Conservation (phyloP, 805 yeast species). For the Danielia oregonensis region DNA sequence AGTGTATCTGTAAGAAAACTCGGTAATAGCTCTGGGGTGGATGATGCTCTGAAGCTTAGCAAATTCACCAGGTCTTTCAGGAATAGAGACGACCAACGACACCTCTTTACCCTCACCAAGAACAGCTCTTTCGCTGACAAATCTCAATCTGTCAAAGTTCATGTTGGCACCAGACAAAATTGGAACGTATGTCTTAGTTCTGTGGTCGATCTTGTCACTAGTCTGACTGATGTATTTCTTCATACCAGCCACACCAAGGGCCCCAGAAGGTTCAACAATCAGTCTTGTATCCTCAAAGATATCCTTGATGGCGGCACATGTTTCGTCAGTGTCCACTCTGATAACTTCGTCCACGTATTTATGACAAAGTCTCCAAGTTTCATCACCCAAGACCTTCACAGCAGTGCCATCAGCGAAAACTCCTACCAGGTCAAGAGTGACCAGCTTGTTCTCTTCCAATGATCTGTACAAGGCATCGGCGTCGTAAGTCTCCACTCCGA, state of each 20-base stretch:
- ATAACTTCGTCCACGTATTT: constrained; percentile 87
- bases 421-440: constrained; percentile 72
- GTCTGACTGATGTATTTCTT: constrained; percentile 70
- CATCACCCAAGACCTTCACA: constrained; percentile 84
- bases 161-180: constrained; percentile 94
- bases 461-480: constrained; percentile 90
- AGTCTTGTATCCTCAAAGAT: constrained; percentile 93
- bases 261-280: constrained; percentile 96
- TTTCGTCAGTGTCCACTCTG: constrained; percentile 84
- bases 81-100: constrained; percentile 83
- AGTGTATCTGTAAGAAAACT: constrained; percentile 83
- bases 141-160: constrained; percentile 94
- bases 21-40: constrained; percentile 88
- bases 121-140: constrained; percentile 95
- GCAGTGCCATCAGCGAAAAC: constrained; percentile 98
- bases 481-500: constrained; percentile 95
- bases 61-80: constrained; percentile 92
- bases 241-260: constrained; percentile 92
- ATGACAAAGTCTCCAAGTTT: constrained; percentile 77
- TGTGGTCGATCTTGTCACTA: constrained; percentile 64
- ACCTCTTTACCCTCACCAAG: constrained; percentile 98
- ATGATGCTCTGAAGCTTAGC: constrained; percentile 69
- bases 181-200: constrained; percentile 71
- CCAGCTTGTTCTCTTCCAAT: constrained; percentile 51
- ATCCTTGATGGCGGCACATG: constrained; percentile 95